Base-by-base conservation (phyloP, 116 monocot species). In the Thalassia testudinum region DNA sequence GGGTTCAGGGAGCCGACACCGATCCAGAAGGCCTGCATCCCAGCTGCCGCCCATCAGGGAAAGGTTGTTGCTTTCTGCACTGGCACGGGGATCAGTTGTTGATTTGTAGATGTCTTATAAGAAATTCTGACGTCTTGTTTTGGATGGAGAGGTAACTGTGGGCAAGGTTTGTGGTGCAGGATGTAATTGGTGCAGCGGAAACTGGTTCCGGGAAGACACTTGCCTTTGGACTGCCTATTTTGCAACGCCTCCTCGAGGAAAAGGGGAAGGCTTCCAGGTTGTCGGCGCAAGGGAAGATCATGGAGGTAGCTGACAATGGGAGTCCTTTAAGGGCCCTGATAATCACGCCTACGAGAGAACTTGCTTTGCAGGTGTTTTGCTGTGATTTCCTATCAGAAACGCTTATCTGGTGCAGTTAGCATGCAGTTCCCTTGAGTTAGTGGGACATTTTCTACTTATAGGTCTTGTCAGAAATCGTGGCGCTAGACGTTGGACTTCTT, bases 171-270 rank as follows among this genome's bases (percentile, higher is more conserved):
- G 15, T 45, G 4, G 4, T 7, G 7, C 45, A 99, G 99, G 99
- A 99, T 90, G 86, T 99, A 12, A 78, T 99, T 69, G 99, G 99
- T 78, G 99, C 99, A 16, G 99, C 99, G 15, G 86, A 90, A 69
- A 99, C 99, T 22, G 99, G 99, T 21, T 99, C 99, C 13, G 90
- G 99, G 24, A 99, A 99, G 66, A 99, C 99, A 27, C 86, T 99
- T 66, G 99, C 99, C 5, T 99, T 90, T 75, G 99, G 86, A 11
- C 57, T 99, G 28, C 99, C 99, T 27, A 90, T 99, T 59, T 63
- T 99, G 62, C 97, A 90, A 40, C 79, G 90, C 22, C 75, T 99
- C 56, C 86, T 99, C 56, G 90, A 90, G 60, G 90, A 99, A 62
- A 50, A 53, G 20, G 99, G 83, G 44, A 99, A 90, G 48, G 57